These are phyloP conservation scores for Candida yuanshanica DNA, from an alignment of 805 yeast genomes.

Conservation along the genomic window DNA sequence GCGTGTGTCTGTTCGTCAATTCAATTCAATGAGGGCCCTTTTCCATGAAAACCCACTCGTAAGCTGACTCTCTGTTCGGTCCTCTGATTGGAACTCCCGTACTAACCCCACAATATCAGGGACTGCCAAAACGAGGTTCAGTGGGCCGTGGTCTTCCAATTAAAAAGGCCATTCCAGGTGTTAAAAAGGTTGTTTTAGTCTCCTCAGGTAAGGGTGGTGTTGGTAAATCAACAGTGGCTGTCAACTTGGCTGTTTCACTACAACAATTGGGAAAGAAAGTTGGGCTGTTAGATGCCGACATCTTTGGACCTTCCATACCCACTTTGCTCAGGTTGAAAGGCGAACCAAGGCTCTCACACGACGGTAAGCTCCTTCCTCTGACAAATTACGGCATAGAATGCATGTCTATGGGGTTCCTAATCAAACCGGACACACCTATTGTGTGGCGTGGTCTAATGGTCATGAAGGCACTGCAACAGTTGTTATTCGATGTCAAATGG, in stretches of 20 bases:
- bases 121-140: conserved; percentile 22
- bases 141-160: conserved; percentile 50
- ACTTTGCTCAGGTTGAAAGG: conserved; percentile 61
- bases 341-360: conserved; percentile 52
- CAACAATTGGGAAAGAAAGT: conserved; percentile 46
- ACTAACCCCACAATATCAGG: conserved; percentile 9
- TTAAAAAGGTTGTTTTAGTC: conserved; percentile 57
- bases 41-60: conserved; percentile 50
- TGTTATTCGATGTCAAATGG: conserved; percentile 83
- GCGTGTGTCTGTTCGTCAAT: not conserved
- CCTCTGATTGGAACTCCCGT: not conserved
- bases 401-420: conserved; percentile 86
- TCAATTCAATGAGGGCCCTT: not conserved
- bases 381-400: conserved; percentile 70
- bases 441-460: conserved; percentile 88
- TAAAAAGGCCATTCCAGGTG: conserved; percentile 52
- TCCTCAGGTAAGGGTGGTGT: conserved; percentile 82
- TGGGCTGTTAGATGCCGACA: conserved; percentile 74
- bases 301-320: conserved; percentile 84
- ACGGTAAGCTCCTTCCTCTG: conserved; percentile 60
- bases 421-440: conserved; percentile 59
- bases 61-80: conserved; percentile 25
- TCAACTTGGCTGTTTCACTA: conserved; percentile 62
- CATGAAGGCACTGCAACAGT: conserved; percentile 79
- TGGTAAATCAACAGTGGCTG: conserved; percentile 72